Base-by-base conservation (phyloP, 2,329 filamentous ascomycete genomes). In the Apiospora pterosperma region DNA sequence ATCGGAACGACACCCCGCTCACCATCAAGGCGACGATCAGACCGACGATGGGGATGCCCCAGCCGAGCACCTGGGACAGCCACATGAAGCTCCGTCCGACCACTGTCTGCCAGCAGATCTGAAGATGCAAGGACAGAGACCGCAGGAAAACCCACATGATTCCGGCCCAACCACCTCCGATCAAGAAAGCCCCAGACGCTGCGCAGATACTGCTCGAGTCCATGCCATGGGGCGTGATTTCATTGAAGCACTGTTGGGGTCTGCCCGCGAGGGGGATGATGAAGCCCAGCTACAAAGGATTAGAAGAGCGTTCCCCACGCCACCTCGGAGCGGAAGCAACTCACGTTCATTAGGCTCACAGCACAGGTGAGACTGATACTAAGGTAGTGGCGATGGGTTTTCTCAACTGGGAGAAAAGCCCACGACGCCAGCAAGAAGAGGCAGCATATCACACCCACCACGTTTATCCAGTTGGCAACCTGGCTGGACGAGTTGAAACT, bases 71-170 rank as follows among this genome's bases (percentile, higher is more conserved):
- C 73, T 97, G 89, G 3, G 95, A 89, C 69, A 87, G 86, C 82
- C 92, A 93, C 88, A 97, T 97, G 78, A 97, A 98, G 72, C 86
- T 91, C 55, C 89, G 87, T 42, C 96, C 96, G 4, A 97, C 92
- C 8, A 95, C 88, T 38, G 96, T 85, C 76, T 98, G 93, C 96
- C 96, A 99, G 82, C 94, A 97, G 69, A 99, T 97, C 77, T 98
- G 96, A 31, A 99, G 88, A 77, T 99, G 96, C 71, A 99, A 90
- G 5, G 93, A 97, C 38, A 98, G 80, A 0, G 95, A 92, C 68
- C 96, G 89, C 66, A 97, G 85, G 75, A 97, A 97, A 68, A 94
- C 88, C 95, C 96, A 99, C 77, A 97, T 89, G 36, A 93, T 88
- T 58, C 90, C 92, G 36, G 88, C 86, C 85, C 94, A 92, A 52